Evolutionary conservation across 768 basidiomycete species (phyloP).

Genomic region (Suillus sp.): DNA sequence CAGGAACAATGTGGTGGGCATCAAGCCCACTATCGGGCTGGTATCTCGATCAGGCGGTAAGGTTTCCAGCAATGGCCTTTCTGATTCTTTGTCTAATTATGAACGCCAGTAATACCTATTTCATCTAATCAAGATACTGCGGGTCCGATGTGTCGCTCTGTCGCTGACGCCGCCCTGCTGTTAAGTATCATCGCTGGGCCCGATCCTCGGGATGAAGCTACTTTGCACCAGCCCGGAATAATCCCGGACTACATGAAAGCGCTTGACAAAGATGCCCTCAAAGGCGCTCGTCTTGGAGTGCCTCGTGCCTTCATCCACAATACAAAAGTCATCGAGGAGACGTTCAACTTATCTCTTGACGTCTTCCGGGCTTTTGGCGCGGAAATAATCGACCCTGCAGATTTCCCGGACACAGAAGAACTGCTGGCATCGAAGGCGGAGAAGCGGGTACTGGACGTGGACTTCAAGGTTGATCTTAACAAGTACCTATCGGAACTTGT

Average conservation of each 20-base stretch:
- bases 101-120: background rate
- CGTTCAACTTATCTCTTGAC: too few species aligned
- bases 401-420: constrained; percentile 49
- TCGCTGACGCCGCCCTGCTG: background rate
- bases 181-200: background rate
- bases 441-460: constrained; percentile 51
- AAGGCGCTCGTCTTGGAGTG: too few species aligned
- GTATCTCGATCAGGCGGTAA: too few species aligned
- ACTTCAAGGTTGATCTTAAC: constrained; percentile 57
- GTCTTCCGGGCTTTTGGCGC: too few species aligned
- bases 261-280: background rate
- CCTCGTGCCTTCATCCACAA: too few species aligned
- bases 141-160: background rate
- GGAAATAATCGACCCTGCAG: constrained; percentile 52
- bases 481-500: constrained; percentile 48
- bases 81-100: background rate
- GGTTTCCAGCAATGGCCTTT: background rate
- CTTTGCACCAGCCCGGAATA: background rate
- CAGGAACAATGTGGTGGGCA: constrained; percentile 40
- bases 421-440: constrained; percentile 52
- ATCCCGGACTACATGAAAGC: background rate
- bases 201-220: background rate
- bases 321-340: too few species aligned
- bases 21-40: too few species aligned
- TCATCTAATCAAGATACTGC: background rate